These are phyloP conservation scores for Nothophoma quercina DNA, from an alignment of 2,329 filamentous ascomycete genomes.

Conservation along the genomic window DNA sequence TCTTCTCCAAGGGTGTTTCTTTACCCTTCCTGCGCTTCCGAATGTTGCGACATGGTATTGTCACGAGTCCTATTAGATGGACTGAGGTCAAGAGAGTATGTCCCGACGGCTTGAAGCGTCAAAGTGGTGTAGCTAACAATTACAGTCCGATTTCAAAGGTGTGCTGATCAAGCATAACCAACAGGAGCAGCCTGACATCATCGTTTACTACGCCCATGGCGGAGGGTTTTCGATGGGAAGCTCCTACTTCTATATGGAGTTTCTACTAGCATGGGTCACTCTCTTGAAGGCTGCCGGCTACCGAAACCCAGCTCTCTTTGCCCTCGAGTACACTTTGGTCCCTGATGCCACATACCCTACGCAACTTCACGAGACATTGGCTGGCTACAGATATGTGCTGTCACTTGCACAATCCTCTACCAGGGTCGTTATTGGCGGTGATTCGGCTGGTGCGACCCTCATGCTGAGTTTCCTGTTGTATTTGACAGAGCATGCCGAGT, in stretches of 20 bases:
- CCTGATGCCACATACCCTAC: constrained; percentile 76
- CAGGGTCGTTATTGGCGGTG: constrained; percentile 75
- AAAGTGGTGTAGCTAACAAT: neutral
- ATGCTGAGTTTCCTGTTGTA: constrained; percentile 76
- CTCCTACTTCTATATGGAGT: constrained; percentile 81
- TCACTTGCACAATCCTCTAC: constrained; percentile 64
- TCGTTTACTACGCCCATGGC: constrained; percentile 84
- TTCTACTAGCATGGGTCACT: constrained; percentile 74
- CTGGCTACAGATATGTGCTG: constrained; percentile 75
- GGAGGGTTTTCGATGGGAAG: constrained; percentile 88
- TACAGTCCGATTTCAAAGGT: constrained; percentile 63
- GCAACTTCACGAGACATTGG: constrained; percentile 73
- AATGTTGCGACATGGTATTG: constrained; percentile 74
- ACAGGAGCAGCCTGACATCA: constrained; percentile 70
- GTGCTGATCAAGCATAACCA: constrained; percentile 74
- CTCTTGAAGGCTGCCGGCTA: constrained; percentile 72
- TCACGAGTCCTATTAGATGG: constrained; percentile 70
- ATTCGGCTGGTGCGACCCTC: constrained; percentile 80
- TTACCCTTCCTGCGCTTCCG: constrained; percentile 78
- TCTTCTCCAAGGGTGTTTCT: constrained; percentile 77
- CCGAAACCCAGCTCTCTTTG: constrained; percentile 78
- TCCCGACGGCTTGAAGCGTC: neutral
- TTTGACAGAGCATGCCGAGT: constrained; percentile 60
- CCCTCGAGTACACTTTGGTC: constrained; percentile 81
- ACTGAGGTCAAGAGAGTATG: constrained; percentile 63